Evolutionary conservation across 192 early-diverging fungal genomes (phyloP).

Genomic region (Backusella australiensis): DNA sequence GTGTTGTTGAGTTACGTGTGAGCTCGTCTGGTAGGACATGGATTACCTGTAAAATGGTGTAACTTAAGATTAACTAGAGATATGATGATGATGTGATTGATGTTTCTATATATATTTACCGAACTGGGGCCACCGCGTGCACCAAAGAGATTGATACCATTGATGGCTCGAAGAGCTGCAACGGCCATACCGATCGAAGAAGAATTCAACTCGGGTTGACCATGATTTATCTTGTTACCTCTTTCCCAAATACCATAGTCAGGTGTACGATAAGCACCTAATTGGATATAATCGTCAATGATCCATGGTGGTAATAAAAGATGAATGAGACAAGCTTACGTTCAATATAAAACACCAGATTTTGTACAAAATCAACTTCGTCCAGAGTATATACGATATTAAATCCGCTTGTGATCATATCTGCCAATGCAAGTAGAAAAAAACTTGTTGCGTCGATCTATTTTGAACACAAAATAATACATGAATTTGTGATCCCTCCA

Average conservation of each 20-base stretch:
- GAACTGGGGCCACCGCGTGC: constrained; percentile 69
- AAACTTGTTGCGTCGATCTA: constrained; percentile 79
- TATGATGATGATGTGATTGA: not conserved
- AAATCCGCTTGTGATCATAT: constrained; percentile 78
- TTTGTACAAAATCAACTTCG: constrained; percentile 83
- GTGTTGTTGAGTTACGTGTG: constrained; percentile 74
- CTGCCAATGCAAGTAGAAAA: constrained; percentile 73
- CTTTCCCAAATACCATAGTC: constrained; percentile 90
- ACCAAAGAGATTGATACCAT: constrained; percentile 83
- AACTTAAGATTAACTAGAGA: not conserved
- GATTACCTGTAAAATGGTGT: constrained; percentile 43
- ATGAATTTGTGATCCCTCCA: not conserved
- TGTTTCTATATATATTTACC: constrained; percentile 20
- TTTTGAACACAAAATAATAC: not conserved
- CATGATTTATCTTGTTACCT: constrained; percentile 87
- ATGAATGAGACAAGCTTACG: constrained; percentile 32
- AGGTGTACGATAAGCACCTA: constrained; percentile 67
- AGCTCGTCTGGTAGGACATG: constrained; percentile 82
- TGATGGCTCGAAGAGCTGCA: constrained; percentile 79
- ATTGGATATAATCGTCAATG: not conserved
- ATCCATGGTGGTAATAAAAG: not conserved
- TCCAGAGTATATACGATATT: constrained; percentile 74
- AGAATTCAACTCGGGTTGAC: constrained; percentile 80
- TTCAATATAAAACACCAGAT: constrained; percentile 87
- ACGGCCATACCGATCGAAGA: constrained; percentile 87